Evolutionary conservation across 108 stramenopile genomes (phyloP), one percentile per base, ranked within the genome.

Genomic region (Discostella stelligeroides): DNA sequence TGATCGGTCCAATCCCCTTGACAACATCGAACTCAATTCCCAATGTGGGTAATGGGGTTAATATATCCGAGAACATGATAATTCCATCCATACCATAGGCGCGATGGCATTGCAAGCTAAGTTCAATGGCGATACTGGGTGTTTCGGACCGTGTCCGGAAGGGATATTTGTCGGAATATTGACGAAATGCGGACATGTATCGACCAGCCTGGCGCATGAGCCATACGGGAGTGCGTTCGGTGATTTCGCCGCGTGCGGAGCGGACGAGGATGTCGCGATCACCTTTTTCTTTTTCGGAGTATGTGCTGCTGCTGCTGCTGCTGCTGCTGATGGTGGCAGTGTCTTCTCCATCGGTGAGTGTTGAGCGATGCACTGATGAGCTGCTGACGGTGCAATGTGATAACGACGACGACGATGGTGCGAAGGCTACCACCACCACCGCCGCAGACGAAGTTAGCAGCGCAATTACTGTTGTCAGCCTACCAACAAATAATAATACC

Each of bases 191-290:
- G 23, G 87, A 82, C 97, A 99, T 98, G 86, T 99, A 98, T 15
- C 98, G 85, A 54, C 99, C 99, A 11, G 98, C 99, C 73, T 99
- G 99, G 60, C 99, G 91, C 95, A 98, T 98, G 65, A 98, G 82
- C 99, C 99, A 99, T 17, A 99, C 97, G 12, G 99, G 99, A 0
- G 96, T 91, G 15, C 97, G 95, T 68, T 97, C 93, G 1, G 92
- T 85, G 5, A 64, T 41, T 76, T 99, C 96, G 14, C 98, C 98
- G 25, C 93, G 85, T 7, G 98, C 98, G 38, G 96, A 96, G 11
- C 98, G 94, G 15, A 99, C 68, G 17, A 99, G 72, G 41, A 98
- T 95, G 72, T 97, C 97, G 47, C 91, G 89, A 75, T 95, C 90
- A 29, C 87, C 86, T 10, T 84, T 74, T 42, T 25, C 50, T 15